Percentiles rank a stretch among this genome's conserved stretches.
Conservation (phyloP, 1,284 basidiomycete species). For the Cryptococcus jaspeensis region DNA sequence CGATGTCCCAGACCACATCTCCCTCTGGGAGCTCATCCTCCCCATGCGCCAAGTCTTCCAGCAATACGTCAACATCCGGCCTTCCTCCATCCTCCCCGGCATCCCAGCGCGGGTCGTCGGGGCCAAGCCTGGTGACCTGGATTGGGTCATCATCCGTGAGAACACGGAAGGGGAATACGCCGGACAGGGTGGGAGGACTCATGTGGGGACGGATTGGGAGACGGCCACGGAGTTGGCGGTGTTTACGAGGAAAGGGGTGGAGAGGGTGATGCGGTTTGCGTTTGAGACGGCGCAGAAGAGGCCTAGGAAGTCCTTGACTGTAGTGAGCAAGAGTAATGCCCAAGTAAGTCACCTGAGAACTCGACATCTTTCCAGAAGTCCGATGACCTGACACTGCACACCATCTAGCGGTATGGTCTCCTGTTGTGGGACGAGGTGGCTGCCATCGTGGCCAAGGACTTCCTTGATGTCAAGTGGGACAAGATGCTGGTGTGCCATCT, state of each 20-base stretch:
- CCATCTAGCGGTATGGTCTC: constrained; percentile 39
- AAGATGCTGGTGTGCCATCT: constrained; percentile 53
- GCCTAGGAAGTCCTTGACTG: constrained; percentile 57
- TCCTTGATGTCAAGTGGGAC: constrained; percentile 58
- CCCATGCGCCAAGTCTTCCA: constrained; percentile 59
- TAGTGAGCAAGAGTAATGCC: constrained; percentile 59
- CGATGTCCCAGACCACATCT: constrained; percentile 59
- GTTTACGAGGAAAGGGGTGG: constrained; percentile 57
- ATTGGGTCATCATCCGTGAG: constrained; percentile 59
- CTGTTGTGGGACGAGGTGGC: constrained; percentile 51
- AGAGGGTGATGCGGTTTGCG: constrained; percentile 58
- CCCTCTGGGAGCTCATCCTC: constrained; percentile 58
- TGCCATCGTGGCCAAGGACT: constrained; percentile 56
- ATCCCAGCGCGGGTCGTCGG: constrained; percentile 54
- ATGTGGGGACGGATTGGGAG: constrained; percentile 48
- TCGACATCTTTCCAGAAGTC: not conserved
- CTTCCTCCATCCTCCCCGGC: constrained; percentile 57
- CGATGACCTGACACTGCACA: not conserved
- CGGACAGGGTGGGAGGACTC: constrained; percentile 55
- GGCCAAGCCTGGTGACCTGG: constrained; percentile 46
- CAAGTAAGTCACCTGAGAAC: constrained; percentile 33
- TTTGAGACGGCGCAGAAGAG: constrained; percentile 57
- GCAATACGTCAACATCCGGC: constrained; percentile 60
- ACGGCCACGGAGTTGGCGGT: constrained; percentile 52
- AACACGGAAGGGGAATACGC: constrained; percentile 62